These are phyloP conservation scores for Pythium oligandrum DNA, from an alignment of 352 stramenopile species.

Conservation along the genomic window DNA sequence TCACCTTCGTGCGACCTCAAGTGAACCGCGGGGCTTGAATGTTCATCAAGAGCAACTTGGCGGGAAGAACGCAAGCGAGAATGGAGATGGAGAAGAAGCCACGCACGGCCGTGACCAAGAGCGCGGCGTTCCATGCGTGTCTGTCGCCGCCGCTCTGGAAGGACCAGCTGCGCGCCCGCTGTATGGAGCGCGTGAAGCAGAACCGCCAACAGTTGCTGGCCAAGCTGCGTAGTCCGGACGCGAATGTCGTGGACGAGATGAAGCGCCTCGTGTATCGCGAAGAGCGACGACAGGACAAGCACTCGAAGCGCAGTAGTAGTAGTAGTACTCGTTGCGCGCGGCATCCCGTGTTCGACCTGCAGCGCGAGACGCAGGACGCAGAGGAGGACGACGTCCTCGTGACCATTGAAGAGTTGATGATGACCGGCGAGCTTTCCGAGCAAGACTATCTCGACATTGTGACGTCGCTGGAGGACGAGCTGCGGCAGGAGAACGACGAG, in stretches of 20 bases:
- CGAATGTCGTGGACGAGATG: slow-evolving; percentile 62
- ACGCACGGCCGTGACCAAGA: slow-evolving; percentile 15
- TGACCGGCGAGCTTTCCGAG: slow-evolving; percentile 47
- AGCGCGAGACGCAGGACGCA: slow-evolving; percentile 6
- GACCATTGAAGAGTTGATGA: slow-evolving; percentile 61
- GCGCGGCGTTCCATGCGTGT: slow-evolving; percentile 27
- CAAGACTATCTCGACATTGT: slow-evolving; percentile 75
- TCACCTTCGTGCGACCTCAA: too few relatives aligned
- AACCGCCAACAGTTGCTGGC: slow-evolving; percentile 56
- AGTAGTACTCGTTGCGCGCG: slow-evolving; percentile 1
- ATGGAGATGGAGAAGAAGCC: slow-evolving; percentile 4
- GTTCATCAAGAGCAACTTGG: too few relatives aligned
- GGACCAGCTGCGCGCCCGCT: slow-evolving; percentile 67
- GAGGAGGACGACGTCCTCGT: slow-evolving; percentile 18
- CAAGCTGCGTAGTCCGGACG: slow-evolving; percentile 50
- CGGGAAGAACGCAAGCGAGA: not conserved
- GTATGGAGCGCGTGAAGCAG: slow-evolving; percentile 59
- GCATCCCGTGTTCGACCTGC: slow-evolving; percentile 33
- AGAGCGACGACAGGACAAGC: slow-evolving; percentile 12
- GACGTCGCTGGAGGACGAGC: slow-evolving; percentile 63
- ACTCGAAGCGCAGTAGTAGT: not conserved
- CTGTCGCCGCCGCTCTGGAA: slow-evolving; percentile 73
- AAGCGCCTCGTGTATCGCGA: slow-evolving; percentile 50
- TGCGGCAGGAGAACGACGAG: slow-evolving; percentile 42
- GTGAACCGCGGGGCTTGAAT: too few relatives aligned